These are phyloP conservation scores for Penicillium italicum DNA, from an alignment of 2,329 filamentous ascomycete species.

Conservation along the genomic window DNA sequence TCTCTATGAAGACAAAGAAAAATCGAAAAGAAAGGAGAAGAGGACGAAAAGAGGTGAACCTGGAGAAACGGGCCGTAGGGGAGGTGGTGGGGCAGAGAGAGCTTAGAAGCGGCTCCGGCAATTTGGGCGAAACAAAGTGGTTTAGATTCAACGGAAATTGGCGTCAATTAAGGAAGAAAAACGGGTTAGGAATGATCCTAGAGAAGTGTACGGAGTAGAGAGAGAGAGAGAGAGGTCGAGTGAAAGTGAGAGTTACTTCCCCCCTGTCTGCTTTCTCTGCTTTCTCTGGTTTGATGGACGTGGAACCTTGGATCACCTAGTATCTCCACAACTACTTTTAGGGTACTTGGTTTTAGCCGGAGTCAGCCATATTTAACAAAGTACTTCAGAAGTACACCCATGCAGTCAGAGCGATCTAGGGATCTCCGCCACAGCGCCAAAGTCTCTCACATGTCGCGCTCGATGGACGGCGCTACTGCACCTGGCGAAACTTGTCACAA, in stretches of 20 bases:
- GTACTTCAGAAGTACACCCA: background rate
- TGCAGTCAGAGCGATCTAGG: background rate
- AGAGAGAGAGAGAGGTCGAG: background rate
- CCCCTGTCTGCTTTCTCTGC: background rate
- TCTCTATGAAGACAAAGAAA: background rate
- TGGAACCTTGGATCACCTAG: slow-evolving; percentile 8
- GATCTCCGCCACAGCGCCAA: slow-evolving; percentile 22
- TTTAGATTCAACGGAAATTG: background rate
- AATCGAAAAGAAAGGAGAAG: background rate
- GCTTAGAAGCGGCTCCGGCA: slow-evolving; percentile 5
- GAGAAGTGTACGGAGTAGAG: background rate
- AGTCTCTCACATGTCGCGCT: slow-evolving; percentile 5
- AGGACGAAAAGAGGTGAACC: slow-evolving; percentile 2
- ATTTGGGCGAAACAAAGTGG: slow-evolving; percentile 4
- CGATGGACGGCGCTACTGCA: slow-evolving; percentile 19
- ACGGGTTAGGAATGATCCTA: background rate
- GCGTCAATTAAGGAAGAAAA: background rate
- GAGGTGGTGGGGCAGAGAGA: slow-evolving; percentile 6
- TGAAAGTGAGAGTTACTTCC: too few relatives aligned
- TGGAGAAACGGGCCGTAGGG: slow-evolving; percentile 12
- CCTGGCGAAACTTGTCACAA: slow-evolving; percentile 23
- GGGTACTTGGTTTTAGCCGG: background rate
- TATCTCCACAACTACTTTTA: slow-evolving; percentile 3
- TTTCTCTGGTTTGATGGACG: slow-evolving; percentile 9
- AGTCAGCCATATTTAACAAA: background rate